A percentile compares a stretch with the other conserved stretches of the same genome.
These are phyloP conservation scores for Dendrocalamus sinicus DNA, from an alignment of 176 grass and related monocot genomes.

Conservation along the genomic window DNA sequence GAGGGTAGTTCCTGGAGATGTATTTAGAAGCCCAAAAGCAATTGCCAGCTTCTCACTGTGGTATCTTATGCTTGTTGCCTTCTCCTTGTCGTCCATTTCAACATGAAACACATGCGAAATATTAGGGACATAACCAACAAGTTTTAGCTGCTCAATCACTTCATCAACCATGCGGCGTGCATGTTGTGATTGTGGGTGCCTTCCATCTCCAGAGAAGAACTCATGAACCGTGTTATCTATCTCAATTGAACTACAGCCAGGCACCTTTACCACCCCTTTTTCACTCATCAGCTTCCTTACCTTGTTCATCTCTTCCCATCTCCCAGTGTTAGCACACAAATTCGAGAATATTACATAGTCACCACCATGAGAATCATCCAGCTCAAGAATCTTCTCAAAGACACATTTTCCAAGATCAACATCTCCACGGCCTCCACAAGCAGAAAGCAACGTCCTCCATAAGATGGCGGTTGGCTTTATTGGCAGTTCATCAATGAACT, in stretches of 20 bases:
- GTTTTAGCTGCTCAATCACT: constrained; percentile 67
- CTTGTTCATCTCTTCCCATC: constrained; percentile 71
- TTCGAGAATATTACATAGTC: constrained; percentile 82
- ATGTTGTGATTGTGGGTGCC: constrained; percentile 60
- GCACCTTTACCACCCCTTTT: constrained; percentile 70
- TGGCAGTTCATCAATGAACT: constrained; percentile 67
- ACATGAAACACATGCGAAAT: constrained; percentile 73
- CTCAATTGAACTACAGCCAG: constrained; percentile 82
- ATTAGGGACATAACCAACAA: constrained; percentile 69
- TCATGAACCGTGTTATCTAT: constrained; percentile 70
- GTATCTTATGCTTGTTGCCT: constrained; percentile 62
- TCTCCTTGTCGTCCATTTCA: constrained; percentile 74
- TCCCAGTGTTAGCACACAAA: constrained; percentile 65
- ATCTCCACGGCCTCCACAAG: constrained; percentile 57
- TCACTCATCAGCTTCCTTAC: constrained; percentile 75
- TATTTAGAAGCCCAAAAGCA: constrained; percentile 71
- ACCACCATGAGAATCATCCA: constrained; percentile 78
- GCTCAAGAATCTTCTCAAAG: constrained; percentile 73
- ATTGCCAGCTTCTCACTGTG: constrained; percentile 82
- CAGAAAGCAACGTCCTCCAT: constrained; percentile 75
- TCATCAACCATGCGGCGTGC: constrained; percentile 70
- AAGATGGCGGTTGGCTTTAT: constrained; percentile 67
- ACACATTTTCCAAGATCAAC: constrained; percentile 52
- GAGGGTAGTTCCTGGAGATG: constrained; percentile 65
- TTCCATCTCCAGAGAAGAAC: constrained; percentile 82